Evolutionary conservation across 2,329 filamentous ascomycete species (phyloP).

Genomic region (Aspergillus bombycis): DNA sequence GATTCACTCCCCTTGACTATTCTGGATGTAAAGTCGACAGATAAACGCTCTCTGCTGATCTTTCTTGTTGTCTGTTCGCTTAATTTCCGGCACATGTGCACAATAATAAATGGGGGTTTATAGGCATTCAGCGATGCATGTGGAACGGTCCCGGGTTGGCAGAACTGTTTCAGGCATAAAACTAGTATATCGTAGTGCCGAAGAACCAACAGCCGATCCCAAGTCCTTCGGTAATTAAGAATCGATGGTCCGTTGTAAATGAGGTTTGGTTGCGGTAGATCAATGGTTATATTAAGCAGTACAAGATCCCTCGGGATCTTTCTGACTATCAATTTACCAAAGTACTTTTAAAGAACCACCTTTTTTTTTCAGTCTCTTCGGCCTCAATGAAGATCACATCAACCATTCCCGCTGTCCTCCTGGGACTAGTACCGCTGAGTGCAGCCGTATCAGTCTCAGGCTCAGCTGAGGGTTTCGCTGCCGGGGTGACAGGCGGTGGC

Average conservation of each 20-base stretch:
- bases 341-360: background rate
- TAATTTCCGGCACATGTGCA: background rate
- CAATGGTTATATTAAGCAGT: background rate
- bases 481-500: constrained; percentile 62
- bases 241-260: background rate
- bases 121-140: background rate
- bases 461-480: constrained; percentile 48
- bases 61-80: background rate
- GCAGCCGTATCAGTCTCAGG: constrained; percentile 24
- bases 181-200: background rate
- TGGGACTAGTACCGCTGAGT: background rate
- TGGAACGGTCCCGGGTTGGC: background rate
- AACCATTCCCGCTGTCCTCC: background rate
- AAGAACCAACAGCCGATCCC: background rate
- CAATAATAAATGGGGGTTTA: background rate
- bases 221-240: background rate
- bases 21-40: background rate
- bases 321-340: background rate
- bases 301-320: background rate
- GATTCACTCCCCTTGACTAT: background rate
- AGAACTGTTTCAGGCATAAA: background rate
- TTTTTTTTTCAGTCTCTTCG: background rate
- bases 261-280: background rate
- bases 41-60: background rate
- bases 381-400: constrained; percentile 1